Conservation (phyloP, 2,329 filamentous ascomycete species). For the Fusarium miscanthi region DNA sequence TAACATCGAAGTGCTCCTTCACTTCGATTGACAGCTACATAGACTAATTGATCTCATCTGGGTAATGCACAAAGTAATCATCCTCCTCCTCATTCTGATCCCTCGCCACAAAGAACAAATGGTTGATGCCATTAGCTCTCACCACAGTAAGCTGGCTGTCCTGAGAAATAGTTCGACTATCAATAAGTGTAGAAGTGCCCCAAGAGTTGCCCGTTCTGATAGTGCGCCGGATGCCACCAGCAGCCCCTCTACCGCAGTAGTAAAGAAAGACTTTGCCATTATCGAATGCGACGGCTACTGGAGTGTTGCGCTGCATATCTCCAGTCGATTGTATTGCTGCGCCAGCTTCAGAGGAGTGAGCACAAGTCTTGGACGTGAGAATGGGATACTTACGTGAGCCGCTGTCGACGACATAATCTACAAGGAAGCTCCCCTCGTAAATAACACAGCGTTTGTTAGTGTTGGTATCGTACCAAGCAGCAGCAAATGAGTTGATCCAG, state of each 20-base stretch:
- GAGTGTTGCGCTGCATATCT: background rate
- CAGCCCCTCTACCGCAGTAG: background rate
- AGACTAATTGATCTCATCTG: background rate
- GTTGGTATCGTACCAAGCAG: background rate
- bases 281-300: background rate
- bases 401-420: background rate
- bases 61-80: background rate
- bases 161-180: background rate
- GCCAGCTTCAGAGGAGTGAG: background rate
- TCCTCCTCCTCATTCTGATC: background rate
- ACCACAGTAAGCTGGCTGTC: background rate
- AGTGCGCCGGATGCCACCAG: background rate
- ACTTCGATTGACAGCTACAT: accelerated
- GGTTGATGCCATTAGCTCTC: background rate
- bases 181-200: accelerated
- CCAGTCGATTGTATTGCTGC: background rate
- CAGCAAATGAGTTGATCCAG: background rate
- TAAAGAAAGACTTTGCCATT: background rate
- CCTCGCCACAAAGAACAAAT: background rate
- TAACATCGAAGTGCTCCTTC: background rate
- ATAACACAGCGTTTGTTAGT: background rate
- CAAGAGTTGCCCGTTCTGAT: accelerated
- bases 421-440: background rate
- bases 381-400: background rate
- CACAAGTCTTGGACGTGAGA: background rate